Evolutionary conservation across 2,329 filamentous ascomycete genomes (phyloP).

Genomic region (Pseudodiploospora longispora): DNA sequence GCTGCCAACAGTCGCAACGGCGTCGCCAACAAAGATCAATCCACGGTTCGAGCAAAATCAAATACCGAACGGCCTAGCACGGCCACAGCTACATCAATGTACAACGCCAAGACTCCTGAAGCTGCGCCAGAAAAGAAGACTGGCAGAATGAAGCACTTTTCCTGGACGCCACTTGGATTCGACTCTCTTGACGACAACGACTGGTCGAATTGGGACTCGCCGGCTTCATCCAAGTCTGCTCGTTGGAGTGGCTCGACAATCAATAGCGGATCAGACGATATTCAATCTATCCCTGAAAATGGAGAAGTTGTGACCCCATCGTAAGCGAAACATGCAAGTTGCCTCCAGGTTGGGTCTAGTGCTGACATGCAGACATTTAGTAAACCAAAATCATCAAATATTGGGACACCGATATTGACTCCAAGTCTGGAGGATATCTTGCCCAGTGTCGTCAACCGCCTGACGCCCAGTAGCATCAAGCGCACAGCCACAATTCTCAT

Average conservation of each 20-base stretch:
- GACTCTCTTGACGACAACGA: constrained; percentile 53
- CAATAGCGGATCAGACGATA: constrained; percentile 34
- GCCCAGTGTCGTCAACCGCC: constrained; percentile 63
- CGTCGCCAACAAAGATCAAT: constrained; percentile 16
- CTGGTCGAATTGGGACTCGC: constrained; percentile 58
- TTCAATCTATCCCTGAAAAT: constrained; percentile 39
- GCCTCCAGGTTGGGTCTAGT: no score
- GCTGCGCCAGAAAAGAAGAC: constrained; percentile 26
- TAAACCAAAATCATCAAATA: not conserved
- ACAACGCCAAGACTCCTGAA: constrained; percentile 20
- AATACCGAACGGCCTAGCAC: constrained; percentile 30
- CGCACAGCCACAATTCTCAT: constrained; percentile 78
- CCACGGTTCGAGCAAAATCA: constrained; percentile 31
- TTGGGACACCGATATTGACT: constrained; percentile 24
- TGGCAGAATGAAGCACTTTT: constrained; percentile 45
- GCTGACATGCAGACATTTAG: no score
- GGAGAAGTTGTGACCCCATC: constrained; percentile 17
- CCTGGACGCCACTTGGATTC: constrained; percentile 50
- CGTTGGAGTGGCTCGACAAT: constrained; percentile 58
- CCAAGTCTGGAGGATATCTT: constrained; percentile 47
- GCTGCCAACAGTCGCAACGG: constrained; percentile 19
- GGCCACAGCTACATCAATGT: constrained; percentile 22
- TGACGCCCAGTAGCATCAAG: constrained; percentile 70
- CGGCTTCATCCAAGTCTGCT: constrained; percentile 45
- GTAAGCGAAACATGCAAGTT: no score